Conservation (phyloP, 177 flowering plant genomes). For the Vitis hybrid region DNA sequence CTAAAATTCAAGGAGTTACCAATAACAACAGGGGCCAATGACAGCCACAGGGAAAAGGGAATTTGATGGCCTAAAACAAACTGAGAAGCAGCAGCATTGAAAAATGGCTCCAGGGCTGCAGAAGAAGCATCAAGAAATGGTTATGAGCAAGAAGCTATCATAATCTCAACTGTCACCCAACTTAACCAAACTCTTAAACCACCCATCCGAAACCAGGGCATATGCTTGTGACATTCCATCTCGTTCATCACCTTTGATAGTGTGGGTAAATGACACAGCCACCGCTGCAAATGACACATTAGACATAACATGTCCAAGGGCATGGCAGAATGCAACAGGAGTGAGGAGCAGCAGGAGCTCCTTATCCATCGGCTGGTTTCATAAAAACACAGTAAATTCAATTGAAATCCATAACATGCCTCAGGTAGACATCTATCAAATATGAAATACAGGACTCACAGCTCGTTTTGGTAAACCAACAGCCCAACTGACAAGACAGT, state of each 20-base stretch:
- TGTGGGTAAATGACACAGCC: slow-evolving; percentile 70
- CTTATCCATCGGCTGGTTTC: slow-evolving; percentile 54
- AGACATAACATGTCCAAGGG: slow-evolving; percentile 75
- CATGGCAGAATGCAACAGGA: slow-evolving; percentile 70
- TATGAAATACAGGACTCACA: slow-evolving; percentile 36
- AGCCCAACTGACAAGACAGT: slow-evolving; percentile 60
- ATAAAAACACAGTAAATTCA: slow-evolving; percentile 1
- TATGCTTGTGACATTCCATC: too few species aligned
- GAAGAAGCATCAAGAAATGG: slow-evolving; percentile 11
- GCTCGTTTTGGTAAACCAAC: slow-evolving; percentile 72
- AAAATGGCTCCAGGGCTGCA: slow-evolving; percentile 70
- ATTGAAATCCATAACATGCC: background rate
- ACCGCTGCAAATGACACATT: slow-evolving; percentile 77
- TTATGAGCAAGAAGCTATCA: slow-evolving; percentile 1
- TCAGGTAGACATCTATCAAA: background rate
- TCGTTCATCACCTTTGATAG: slow-evolving; percentile 49
- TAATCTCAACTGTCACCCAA: background rate
- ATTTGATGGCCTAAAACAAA: slow-evolving; percentile 50
- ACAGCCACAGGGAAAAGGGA: slow-evolving; percentile 36
- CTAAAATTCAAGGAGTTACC: slow-evolving; percentile 26
- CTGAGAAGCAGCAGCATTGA: slow-evolving; percentile 74
- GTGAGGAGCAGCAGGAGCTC: slow-evolving; percentile 50
- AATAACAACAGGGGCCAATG: slow-evolving; percentile 68
- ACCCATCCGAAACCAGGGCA: too few species aligned
- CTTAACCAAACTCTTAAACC: background rate